Percentiles rank a stretch among this genome's conserved stretches.
phyloP scores from a whole-genome alignment of 116 monocot genomes.

The Trichopus zeylanicus region DNA sequence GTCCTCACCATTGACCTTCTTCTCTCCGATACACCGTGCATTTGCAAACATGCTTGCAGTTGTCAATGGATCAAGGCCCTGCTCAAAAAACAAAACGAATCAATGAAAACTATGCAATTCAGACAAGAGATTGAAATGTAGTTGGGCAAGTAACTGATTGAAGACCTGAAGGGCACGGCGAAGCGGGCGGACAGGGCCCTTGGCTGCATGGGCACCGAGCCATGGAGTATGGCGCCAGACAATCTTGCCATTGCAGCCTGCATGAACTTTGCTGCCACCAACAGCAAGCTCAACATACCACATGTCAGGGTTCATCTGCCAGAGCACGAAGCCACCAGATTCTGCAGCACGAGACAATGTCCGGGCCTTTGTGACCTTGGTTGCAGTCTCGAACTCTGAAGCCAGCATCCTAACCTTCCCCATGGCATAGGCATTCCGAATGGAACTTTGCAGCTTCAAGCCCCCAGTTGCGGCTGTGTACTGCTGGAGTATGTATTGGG shows the following conservation, averaged over 20 bases:
- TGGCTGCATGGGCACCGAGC: conserved; percentile 86
- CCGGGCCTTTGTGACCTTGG: conserved; percentile 41
- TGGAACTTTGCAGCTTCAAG: conserved; percentile 49
- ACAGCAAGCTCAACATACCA: conserved; percentile 97
- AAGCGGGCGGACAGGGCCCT: conserved; percentile 79
- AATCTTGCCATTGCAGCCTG: conserved; percentile 77
- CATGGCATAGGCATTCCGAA: conserved; percentile 75
- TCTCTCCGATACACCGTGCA: conserved; percentile 58
- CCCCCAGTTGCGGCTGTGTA: conserved; percentile 78
- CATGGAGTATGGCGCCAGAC: conserved; percentile 94
- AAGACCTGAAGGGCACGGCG: conserved; percentile 83
- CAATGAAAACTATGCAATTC: too few relatives aligned
- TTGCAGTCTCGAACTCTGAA: conserved; percentile 65
- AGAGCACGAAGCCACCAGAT: conserved; percentile 73
- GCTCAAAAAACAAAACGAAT: conserved; percentile 1
- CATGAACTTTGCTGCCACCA: conserved; percentile 88
- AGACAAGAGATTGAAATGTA: too few relatives aligned
- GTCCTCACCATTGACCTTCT: conserved; percentile 55
- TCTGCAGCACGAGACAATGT: conserved; percentile 24
- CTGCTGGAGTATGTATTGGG: conserved; percentile 83
- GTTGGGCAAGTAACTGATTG: too few relatives aligned
- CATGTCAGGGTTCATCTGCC: conserved; percentile 82
- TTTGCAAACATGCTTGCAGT: conserved; percentile 50
- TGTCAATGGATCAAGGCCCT: conserved; percentile 61
- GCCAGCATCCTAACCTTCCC: conserved; percentile 69